Evolutionary conservation across 1,284 basidiomycete species (phyloP), one percentile per base, ranked within the genome.

Genomic region (Tausonia pullulans): DNA sequence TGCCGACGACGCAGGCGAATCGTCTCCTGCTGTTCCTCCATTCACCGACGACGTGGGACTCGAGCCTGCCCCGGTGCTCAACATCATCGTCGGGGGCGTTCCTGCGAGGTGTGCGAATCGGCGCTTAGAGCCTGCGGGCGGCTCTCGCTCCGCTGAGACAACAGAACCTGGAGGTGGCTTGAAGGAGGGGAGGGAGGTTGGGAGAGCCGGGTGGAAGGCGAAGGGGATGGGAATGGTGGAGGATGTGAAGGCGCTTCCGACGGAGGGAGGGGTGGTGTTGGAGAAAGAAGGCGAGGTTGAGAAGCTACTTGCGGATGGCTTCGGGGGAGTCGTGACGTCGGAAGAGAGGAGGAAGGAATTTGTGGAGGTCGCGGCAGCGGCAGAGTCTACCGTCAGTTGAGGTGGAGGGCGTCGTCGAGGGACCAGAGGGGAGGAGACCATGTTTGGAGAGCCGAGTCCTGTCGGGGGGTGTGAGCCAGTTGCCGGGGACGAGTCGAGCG

Each of bases 361-460:
- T 27, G 27, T 27, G 27, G 27, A 27, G 27, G 27, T 27, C 27
- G 27, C 27, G 27, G 27, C 27, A 27, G 27, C 27, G 27, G 27
- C 27, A 27, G 27, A 27, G 27, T 27, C 27, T 27, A 27, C 27
- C 27, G 27, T 27, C 27, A 27, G 27, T 27, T 27, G 27, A 27
- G 27, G 27, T 27, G 27, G 27, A 27, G 27, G 27, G 27, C 27
- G 27, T 27, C 13, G 27, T 48, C 40, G 55, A 41, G 54, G 53
- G 41, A 53, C 54, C 53, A 62, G 61, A n/a, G 61, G 61, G 16
- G 61, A 62, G n/a, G 61, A 62, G 16, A 52, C 39, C 44, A 52
- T 56, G 39, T 27, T 45, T 10, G 48, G 51, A 11, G 52, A 58
- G n/a, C 14, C 5, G 49, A 27, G 58, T 9, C 8, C 44, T 40